Percentiles rank a stretch among this genome's conserved stretches.
These are phyloP conservation scores for Coniochaeta hoffmannii DNA, from an alignment of 2,329 filamentous ascomycete genomes.

Conservation along the genomic window DNA sequence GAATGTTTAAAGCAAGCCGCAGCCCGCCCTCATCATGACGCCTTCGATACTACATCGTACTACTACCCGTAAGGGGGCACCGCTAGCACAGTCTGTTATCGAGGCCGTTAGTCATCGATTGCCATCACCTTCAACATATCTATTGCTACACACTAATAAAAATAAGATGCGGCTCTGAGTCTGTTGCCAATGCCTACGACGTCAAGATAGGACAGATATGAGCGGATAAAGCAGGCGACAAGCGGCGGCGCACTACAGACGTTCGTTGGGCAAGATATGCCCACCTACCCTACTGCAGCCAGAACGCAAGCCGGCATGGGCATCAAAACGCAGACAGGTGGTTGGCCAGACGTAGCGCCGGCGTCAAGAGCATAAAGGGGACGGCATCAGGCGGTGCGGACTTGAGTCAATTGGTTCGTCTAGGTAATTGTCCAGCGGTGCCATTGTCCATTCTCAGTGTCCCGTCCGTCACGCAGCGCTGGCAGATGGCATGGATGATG, in stretches of 20 bases:
- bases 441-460: too few relatives aligned
- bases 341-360: constrained; percentile 10
- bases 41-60: not conserved
- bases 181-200: too few relatives aligned
- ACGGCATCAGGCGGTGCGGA: too few relatives aligned
- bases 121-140: not conserved
- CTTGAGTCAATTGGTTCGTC: too few relatives aligned
- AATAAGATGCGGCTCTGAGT: too few relatives aligned
- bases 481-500: constrained; percentile 15
- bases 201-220: not conserved
- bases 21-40: too few relatives aligned
- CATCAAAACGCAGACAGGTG: not conserved
- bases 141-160: not conserved
- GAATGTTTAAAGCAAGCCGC: too few relatives aligned
- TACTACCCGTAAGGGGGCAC: too few relatives aligned
- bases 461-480: too few relatives aligned
- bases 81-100: not conserved
- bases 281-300: too few relatives aligned
- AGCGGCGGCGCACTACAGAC: not conserved
- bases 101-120: not conserved
- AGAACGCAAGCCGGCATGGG: not conserved
- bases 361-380: constrained; percentile 1
- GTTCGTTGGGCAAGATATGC: not conserved
- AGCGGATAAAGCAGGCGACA: not conserved
- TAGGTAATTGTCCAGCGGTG: too few relatives aligned